Percentiles rank a stretch among this genome's conserved stretches.
phyloP scores from a whole-genome alignment of 371 early-diverging fungal species.

The Mortierella sp. region DNA sequence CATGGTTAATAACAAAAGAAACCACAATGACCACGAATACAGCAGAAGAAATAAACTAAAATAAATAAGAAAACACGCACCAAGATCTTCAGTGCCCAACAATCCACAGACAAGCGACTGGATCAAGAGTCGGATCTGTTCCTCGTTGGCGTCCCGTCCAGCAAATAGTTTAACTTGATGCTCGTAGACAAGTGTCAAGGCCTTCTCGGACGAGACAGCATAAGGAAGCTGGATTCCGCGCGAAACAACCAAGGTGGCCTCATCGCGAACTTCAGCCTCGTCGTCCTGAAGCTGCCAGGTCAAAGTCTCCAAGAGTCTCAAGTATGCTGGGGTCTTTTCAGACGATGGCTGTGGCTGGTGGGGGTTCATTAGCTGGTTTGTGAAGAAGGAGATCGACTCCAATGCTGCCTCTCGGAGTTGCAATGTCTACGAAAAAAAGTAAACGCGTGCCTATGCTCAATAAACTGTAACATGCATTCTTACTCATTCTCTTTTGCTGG shows the following conservation, averaged over 20 bases:
- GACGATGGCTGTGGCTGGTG: slow-evolving; percentile 42
- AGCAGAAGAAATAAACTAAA: neutral
- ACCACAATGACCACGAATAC: neutral
- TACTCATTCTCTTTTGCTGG: neutral
- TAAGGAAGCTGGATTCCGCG: slow-evolving; percentile 61
- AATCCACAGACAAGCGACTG: slow-evolving; percentile 23
- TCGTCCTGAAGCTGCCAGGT: slow-evolving; percentile 75
- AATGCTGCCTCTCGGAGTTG: slow-evolving; percentile 72
- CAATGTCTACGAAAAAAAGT: slow-evolving; percentile 55
- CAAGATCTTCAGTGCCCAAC: slow-evolving; percentile 30
- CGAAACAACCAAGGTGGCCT: slow-evolving; percentile 70
- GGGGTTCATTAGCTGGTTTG: slow-evolving; percentile 59
- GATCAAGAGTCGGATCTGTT: slow-evolving; percentile 48
- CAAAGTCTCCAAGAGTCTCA: slow-evolving; percentile 36
- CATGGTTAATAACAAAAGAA: neutral
- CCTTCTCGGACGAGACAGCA: slow-evolving; percentile 50
- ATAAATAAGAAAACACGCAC: no score
- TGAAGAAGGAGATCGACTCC: slow-evolving; percentile 64
- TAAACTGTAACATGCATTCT: neutral
- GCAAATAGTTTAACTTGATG: slow-evolving; percentile 36
- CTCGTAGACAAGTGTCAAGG: slow-evolving; percentile 42
- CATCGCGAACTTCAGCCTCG: slow-evolving; percentile 79
- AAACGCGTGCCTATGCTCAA: neutral
- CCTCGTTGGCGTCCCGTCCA: slow-evolving; percentile 37
- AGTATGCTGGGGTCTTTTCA: slow-evolving; percentile 51